Percentiles rank a stretch among this genome's conserved stretches.
These are phyloP conservation scores for Hymenoscyphus fraxineus DNA, from an alignment of 2,329 filamentous ascomycete genomes.

Conservation along the genomic window DNA sequence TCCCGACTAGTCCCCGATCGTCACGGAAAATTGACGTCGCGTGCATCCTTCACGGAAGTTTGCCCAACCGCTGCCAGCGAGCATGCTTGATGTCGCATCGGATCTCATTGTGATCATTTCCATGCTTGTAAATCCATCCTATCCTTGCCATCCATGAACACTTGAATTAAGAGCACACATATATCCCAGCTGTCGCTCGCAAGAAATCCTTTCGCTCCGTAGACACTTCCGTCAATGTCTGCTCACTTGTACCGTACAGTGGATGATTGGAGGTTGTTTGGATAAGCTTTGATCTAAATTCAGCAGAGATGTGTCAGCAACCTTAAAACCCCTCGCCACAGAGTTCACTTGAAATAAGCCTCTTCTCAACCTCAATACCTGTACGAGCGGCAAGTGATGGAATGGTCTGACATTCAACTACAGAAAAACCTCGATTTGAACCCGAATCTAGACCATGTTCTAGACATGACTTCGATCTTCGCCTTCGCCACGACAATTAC, in stretches of 20 bases:
- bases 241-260: too few species aligned
- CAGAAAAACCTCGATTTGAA: not conserved
- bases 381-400: not conserved
- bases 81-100: constrained; percentile 14
- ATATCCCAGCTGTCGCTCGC: not conserved
- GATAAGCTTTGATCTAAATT: not conserved
- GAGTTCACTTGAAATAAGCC: not conserved
- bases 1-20: not conserved
- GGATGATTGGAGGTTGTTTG: not conserved
- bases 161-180: not conserved
- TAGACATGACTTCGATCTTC: not conserved
- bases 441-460: not conserved
- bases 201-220: not conserved
- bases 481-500: not conserved
- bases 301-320: not conserved
- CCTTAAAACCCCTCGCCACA: not conserved
- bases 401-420: not conserved
- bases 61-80: constrained; percentile 4
- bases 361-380: not conserved
- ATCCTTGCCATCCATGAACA: not conserved
- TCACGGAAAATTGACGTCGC: not conserved
- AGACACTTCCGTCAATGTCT: not conserved
- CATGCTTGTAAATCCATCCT: not conserved
- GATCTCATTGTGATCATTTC: not conserved
- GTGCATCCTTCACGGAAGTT: constrained; percentile 2